Evolutionary conservation across 2,329 filamentous ascomycete genomes (phyloP), one percentile per base, ranked within the genome.

Genomic region (Venturia nashicola): DNA sequence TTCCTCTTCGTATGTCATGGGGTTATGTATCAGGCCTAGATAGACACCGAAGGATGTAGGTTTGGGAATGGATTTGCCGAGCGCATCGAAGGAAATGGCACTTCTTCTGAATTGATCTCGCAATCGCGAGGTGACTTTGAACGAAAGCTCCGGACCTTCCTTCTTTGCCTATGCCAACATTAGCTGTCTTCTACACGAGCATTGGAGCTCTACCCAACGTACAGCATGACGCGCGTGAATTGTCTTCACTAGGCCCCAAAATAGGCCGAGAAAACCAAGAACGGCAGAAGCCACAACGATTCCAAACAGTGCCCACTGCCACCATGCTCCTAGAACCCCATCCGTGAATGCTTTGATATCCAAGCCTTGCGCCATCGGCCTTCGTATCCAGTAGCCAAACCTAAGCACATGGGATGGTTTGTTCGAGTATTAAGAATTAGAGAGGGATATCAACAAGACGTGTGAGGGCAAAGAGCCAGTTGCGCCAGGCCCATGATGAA

Each of bases 1-100:
- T 12, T 39, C 65, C 59, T 74, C 71, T 20, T 71, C 68, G 46
- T 67, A 65, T 32, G 69, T 70, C 16, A 68, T 59, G 23, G 72
- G 73, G 42, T 43, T 68, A 43, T 63, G 70, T 18, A 75, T 61
- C 12, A 59, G 11, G 40, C 73, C 73, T 14, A 75, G 68, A 59
- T 73, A 74, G 44, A 74, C 72, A 20, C 72, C 73, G 62, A 75
- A 75, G 6, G 71, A 71, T 11, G 71, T 64, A 34, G 72, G 72
- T 64, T 74, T 73, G 23, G 59, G 34, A 62, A 64, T 36, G 42
- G 23, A 36, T 20, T 46, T 61, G 32, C 61, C 48, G 36, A 63
- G 51, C 23, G 61, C 61, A n/a, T 39, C 36, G 32, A 63, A 57
- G 36, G 61, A 20, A 7, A 63, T 57, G 46, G 40, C 34, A 14